Base-by-base conservation (phyloP, 225 moss, liverwort and hornwort species). In the Sphagnum tenellum region DNA sequence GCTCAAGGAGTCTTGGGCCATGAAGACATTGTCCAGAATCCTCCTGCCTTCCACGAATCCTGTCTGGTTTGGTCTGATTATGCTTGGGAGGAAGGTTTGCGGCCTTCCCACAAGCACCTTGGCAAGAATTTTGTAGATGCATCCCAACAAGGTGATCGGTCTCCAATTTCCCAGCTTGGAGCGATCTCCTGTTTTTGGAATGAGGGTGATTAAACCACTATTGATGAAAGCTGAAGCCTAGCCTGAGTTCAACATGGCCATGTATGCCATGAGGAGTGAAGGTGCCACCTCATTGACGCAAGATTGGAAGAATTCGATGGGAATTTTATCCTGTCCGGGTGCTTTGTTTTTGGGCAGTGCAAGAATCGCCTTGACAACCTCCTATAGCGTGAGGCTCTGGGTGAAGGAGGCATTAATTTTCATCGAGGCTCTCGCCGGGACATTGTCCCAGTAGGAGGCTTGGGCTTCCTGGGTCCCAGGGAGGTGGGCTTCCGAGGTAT, bases 271-370 rank as follows among this genome's bases (percentile, higher is more conserved):
- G 12, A 7, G 1, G 0, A 29, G 1, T 29, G 29, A 29, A 29
- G 29, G 29, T 29, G 29, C 29, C 29, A 29, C 29, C 55, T 12
- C 8, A 45, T 12, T 63, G 62, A 70, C 3, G 29, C 14, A 4
- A 7, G 3, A 50, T 12, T 62, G 45, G 4, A 62, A 63, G 50
- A 70, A 70, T 44, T 70, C 70, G 3, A 13, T 14, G 2, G 70
- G 52, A 12, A 70, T 50, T 5, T 7, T 11, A 45, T 70, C 70
- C 7, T 9, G 53, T 2, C 70, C 70, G 1, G 70, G 63, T 10
- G 48, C 50, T 47, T 70, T 70, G 3, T 53, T 63, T 6, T 50
- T 8, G 14, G 60, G 61, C 45, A 69, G 46, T 2, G 11, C n/a
- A 4, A 14, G 3, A 5, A 61, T n/a, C 7, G 13, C 69, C 11